Conservation (phyloP, 1,284 basidiomycete species). For the Tilletia walkeri region DNA sequence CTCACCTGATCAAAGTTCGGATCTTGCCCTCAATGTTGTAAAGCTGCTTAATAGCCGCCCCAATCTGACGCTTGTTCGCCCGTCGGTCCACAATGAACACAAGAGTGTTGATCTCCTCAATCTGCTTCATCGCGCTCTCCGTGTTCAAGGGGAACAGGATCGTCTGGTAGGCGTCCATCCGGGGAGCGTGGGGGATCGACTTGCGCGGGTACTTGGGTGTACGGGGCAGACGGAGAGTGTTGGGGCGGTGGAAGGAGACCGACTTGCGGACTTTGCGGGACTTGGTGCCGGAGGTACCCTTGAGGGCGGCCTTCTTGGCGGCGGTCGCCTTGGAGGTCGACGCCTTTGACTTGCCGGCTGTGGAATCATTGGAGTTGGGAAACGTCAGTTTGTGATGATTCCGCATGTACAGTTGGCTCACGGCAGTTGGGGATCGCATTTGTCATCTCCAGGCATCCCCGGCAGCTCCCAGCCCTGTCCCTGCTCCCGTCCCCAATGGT, state of each 20-base stretch:
- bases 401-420: neutral
- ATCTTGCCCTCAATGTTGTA: slow-evolving; percentile 96
- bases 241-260: slow-evolving; percentile 93
- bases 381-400: neutral
- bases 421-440: too few species aligned
- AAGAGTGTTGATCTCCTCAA: slow-evolving; percentile 98
- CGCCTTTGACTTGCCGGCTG: slow-evolving; percentile 8
- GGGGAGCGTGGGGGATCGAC: slow-evolving; percentile 85
- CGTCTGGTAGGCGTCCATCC: slow-evolving; percentile 95
- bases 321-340: slow-evolving; percentile 71
- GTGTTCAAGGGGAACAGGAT: slow-evolving; percentile 73
- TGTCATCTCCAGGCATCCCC: too few species aligned
- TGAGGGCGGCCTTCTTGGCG: slow-evolving; percentile 94
- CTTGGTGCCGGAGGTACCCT: slow-evolving; percentile 75
- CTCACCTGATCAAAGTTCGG: slow-evolving; percentile 94
- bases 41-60: slow-evolving; percentile 97
- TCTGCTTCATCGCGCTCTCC: slow-evolving; percentile 72
- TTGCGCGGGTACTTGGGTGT: slow-evolving; percentile 91
- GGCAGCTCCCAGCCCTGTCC: too few species aligned
- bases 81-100: slow-evolving; percentile 95
- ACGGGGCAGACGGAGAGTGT: slow-evolving; percentile 82
- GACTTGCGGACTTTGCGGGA: slow-evolving; percentile 80
- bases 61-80: slow-evolving; percentile 92
- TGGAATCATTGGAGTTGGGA: neutral
- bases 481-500: too few species aligned